These are phyloP conservation scores for Leccinum subrobustum DNA, from an alignment of 1,284 basidiomycete species.

Conservation along the genomic window DNA sequence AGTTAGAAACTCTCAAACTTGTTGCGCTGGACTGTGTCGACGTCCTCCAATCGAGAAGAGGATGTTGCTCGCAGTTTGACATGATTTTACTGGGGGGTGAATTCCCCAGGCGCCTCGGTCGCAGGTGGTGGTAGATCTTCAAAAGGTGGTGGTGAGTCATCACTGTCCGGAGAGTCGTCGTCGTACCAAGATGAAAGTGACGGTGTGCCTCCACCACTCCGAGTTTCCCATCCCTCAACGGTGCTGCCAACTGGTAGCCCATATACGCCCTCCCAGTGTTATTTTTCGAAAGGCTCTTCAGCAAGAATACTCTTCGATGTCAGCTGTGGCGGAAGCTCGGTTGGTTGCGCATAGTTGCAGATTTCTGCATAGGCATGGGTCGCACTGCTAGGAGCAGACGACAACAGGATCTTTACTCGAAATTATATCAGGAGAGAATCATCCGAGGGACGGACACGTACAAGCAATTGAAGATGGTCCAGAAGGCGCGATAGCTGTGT, in stretches of 20 bases:
- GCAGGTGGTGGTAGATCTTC: slow-evolving; percentile 22
- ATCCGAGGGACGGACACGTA: slow-evolving; percentile 33
- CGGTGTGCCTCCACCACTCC: slow-evolving; percentile 41
- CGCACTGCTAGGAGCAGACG: slow-evolving; percentile 45
- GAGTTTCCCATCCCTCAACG: slow-evolving; percentile 40
- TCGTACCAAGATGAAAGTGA: slow-evolving; percentile 50
- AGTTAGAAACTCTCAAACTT: slow-evolving; percentile 49
- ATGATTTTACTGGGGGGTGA: too few species aligned
- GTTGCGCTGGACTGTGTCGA: slow-evolving; percentile 32
- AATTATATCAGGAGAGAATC: slow-evolving; percentile 5
- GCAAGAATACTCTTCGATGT: slow-evolving; percentile 75
- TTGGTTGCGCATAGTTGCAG: slow-evolving; percentile 49
- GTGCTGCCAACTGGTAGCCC: slow-evolving; percentile 44
- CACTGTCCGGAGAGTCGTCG: slow-evolving; percentile 32
- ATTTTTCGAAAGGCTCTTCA: slow-evolving; percentile 75
- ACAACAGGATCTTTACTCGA: slow-evolving; percentile 49
- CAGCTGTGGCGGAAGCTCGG: slow-evolving; percentile 39
- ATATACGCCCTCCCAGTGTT: slow-evolving; percentile 72
- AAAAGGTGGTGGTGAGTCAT: slow-evolving; percentile 23
- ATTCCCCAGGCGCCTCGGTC: too few species aligned
- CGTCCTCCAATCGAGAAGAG: slow-evolving; percentile 25
- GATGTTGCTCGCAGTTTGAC: not conserved
- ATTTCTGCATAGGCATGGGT: slow-evolving; percentile 52
- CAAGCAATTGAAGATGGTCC: slow-evolving; percentile 69
- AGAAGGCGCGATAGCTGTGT: slow-evolving; percentile 56